These are phyloP conservation scores for Pulveroboletus sp. DNA, from an alignment of 768 basidiomycete genomes.

Conservation along the genomic window DNA sequence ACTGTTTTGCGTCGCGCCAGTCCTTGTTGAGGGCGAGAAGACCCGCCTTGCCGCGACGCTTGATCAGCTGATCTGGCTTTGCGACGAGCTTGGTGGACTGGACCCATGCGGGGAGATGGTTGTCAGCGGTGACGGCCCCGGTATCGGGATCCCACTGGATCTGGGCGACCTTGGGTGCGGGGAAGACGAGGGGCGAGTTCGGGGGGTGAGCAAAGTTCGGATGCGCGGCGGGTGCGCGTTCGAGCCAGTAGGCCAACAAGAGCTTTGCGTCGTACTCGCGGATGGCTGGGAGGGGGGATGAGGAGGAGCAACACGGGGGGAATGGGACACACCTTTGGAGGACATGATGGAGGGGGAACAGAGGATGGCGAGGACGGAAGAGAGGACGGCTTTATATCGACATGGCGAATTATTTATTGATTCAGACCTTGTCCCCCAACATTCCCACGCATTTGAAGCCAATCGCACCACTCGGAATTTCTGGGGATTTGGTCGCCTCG, in stretches of 20 bases:
- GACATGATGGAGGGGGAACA: slow-evolving; percentile 27
- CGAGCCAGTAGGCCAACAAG: slow-evolving; percentile 95
- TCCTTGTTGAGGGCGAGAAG: slow-evolving; percentile 91
- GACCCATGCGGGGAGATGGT: slow-evolving; percentile 74
- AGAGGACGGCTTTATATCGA: slow-evolving; percentile 18
- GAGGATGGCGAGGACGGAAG: slow-evolving; percentile 1
- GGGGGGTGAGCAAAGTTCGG: slow-evolving; percentile 53
- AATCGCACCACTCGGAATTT: slow-evolving; percentile 8
- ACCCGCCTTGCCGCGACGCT: slow-evolving; percentile 98
- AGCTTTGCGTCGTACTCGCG: slow-evolving; percentile 99
- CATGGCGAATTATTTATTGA: slow-evolving; percentile 8
- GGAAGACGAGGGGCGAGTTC: slow-evolving; percentile 46
- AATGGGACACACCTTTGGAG: slow-evolving; percentile 28
- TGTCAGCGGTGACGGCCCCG: slow-evolving; percentile 55
- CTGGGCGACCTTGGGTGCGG: slow-evolving; percentile 80
- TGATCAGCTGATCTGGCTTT: slow-evolving; percentile 98
- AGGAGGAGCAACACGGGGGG: background rate
- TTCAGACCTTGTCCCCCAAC: slow-evolving; percentile 29
- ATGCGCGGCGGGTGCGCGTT: slow-evolving; percentile 80
- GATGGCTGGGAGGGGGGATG: slow-evolving; percentile 55
- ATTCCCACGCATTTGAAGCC: slow-evolving; percentile 32
- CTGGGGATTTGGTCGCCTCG: no score
- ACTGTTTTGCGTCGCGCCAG: slow-evolving; percentile 82
- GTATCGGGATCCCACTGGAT: slow-evolving; percentile 79
- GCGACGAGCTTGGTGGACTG: slow-evolving; percentile 86